These are phyloP conservation scores for Mycosphaerella sp. DNA, from an alignment of 2,329 filamentous ascomycete species.

Conservation along the genomic window DNA sequence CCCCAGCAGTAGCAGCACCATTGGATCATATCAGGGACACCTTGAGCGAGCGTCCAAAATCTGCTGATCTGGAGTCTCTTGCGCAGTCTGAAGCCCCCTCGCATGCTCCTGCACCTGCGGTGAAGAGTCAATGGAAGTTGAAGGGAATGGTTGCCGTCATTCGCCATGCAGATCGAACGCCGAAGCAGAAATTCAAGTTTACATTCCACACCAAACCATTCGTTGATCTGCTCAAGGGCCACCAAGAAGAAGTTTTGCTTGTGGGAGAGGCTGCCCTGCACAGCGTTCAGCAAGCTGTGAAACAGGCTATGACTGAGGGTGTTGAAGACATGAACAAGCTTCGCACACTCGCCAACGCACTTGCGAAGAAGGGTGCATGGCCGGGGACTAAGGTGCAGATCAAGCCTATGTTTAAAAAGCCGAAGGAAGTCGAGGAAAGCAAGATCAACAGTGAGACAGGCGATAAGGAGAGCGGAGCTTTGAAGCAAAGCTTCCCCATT, in stretches of 20 bases:
- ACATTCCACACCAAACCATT: conserved; percentile 97
- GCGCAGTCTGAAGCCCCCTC: conserved; percentile 21
- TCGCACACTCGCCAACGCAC: conserved; percentile 73
- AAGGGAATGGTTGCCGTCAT: conserved; percentile 98
- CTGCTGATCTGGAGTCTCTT: conserved; percentile 17
- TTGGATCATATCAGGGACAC: conserved; percentile 11
- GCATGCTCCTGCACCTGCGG: conserved; percentile 46
- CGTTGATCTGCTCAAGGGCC: conserved; percentile 86
- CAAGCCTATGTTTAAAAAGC: conserved; percentile 97
- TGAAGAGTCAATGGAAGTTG: conserved; percentile 94
- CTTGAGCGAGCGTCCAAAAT: conserved; percentile 13
- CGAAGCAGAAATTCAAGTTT: conserved; percentile 99
- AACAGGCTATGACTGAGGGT: conserved; percentile 68
- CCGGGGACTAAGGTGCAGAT: conserved; percentile 97
- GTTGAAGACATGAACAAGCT: conserved; percentile 84
- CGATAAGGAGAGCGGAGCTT: conserved; percentile 50
- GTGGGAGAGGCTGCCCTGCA: conserved; percentile 84
- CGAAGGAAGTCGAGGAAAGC: conserved; percentile 44
- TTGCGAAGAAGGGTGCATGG: conserved; percentile 90
- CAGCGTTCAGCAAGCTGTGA: conserved; percentile 84
- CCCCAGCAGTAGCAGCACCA: conserved; percentile 28
- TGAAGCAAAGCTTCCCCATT: conserved; percentile 11
- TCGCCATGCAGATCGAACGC: conserved; percentile 90
- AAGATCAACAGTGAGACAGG: conserved; percentile 48
- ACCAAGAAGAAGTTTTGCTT: conserved; percentile 91